Evolutionary conservation across 345 rosid genomes (phyloP).

Genomic region (Syzygium grande): DNA sequence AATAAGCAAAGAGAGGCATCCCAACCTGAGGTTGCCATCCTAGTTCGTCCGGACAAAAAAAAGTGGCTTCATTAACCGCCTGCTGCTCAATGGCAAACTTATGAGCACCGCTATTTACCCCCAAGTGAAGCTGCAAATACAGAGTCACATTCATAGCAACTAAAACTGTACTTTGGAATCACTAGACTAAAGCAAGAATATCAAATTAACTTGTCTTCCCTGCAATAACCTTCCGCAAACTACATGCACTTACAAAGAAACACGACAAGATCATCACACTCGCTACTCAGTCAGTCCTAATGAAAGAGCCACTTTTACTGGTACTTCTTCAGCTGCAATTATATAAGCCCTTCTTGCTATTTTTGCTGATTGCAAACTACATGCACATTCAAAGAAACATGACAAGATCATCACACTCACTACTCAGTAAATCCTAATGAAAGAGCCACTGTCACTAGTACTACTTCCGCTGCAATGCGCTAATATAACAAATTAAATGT

Average conservation of each 20-base stretch:
- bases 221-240: background rate
- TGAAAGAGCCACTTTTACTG: background rate
- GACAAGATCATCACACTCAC: background rate
- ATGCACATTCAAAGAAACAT: background rate
- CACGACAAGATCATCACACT: background rate
- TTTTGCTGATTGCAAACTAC: background rate
- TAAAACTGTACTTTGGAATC: background rate
- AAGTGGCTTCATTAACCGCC: conserved; percentile 96
- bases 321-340: background rate
- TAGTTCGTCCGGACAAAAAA: conserved; percentile 91
- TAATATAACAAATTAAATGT: background rate
- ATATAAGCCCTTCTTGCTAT: background rate
- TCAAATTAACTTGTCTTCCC: background rate
- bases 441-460: background rate
- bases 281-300: background rate
- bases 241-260: background rate
- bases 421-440: background rate
- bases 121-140: conserved; percentile 62
- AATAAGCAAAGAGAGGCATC: background rate
- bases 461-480: background rate
- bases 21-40: conserved; percentile 99
- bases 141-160: background rate
- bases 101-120: conserved; percentile 92
- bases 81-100: conserved; percentile 82
- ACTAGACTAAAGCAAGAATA: background rate